Conservation (phyloP, 2,329 filamentous ascomycete species). For the Scedosporium minutisporum region DNA sequence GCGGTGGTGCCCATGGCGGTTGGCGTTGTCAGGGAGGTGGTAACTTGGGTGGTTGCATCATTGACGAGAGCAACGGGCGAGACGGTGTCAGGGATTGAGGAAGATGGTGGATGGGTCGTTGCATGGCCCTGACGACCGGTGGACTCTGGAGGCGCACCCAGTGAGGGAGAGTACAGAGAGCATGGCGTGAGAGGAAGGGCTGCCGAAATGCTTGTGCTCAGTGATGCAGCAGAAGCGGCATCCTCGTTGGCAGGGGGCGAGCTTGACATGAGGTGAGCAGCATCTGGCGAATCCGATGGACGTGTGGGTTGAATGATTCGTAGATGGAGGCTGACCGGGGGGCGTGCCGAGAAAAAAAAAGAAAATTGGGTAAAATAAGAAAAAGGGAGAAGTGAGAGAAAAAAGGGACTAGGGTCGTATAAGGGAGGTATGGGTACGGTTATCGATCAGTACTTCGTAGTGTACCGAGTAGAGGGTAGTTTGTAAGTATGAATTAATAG, state of each 20-base stretch:
- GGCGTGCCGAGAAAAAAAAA: constrained; percentile 1
- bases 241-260: constrained; percentile 1
- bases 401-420: neutral
- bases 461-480: too few species aligned
- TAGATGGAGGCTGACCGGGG: neutral
- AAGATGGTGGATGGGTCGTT: neutral
- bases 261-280: constrained; percentile 5
- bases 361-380: neutral
- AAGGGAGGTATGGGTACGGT: neutral
- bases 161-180: neutral
- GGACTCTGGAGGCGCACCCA: neutral
- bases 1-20: neutral
- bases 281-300: constrained; percentile 1
- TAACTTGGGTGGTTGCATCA: neutral
- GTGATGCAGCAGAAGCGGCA: constrained; percentile 3
- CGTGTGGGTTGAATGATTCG: constrained; percentile 6
- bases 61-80: neutral
- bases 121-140: neutral
- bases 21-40: neutral
- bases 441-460: neutral
- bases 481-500: neutral
- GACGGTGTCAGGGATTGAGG: neutral
- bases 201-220: neutral
- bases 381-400: neutral
- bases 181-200: constrained; percentile 1